A percentile compares a stretch with the other conserved stretches of the same genome.
These are phyloP conservation scores for Coemansia asiatica DNA, from an alignment of 192 early-diverging fungal species.

Conservation along the genomic window DNA sequence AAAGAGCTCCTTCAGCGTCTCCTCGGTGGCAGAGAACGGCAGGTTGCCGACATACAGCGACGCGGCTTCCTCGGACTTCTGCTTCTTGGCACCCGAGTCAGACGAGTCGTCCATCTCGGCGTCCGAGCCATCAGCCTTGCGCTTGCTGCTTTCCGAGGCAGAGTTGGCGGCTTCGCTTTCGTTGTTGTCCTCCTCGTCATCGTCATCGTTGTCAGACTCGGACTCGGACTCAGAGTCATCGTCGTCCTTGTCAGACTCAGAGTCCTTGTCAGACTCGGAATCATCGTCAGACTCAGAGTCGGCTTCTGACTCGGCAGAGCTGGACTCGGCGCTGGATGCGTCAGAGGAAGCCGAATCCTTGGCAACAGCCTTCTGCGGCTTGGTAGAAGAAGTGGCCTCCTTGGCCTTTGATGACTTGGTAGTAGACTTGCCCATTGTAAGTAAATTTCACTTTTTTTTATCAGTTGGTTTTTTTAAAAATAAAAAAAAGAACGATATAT, in stretches of 20 bases:
- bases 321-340: background rate
- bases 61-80: conserved; percentile 62
- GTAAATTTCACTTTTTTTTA: no score
- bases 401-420: conserved; percentile 22
- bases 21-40: conserved; percentile 75
- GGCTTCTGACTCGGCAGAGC: conserved; percentile 33
- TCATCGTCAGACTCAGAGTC: conserved; percentile 29
- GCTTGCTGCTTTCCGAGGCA: conserved; percentile 34
- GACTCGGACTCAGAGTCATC: conserved; percentile 17
- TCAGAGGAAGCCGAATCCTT: background rate
- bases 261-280: conserved; percentile 21
- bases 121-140: conserved; percentile 49
- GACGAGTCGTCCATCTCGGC: conserved; percentile 28
- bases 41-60: conserved; percentile 91
- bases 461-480: conserved; percentile 11
- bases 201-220: conserved; percentile 51
- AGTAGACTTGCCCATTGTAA: conserved; percentile 32
- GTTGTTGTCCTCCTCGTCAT: conserved; percentile 32
- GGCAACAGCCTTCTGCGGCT: conserved; percentile 11
- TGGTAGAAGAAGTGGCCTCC: conserved; percentile 19
- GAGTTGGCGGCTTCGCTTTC: conserved; percentile 14
- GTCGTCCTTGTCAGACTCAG: conserved; percentile 12
- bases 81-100: conserved; percentile 55
- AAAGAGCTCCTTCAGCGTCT: conserved; percentile 75
- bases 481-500: conserved; percentile 3